Percentiles rank a stretch among this genome's conserved stretches.
These are phyloP conservation scores for Herpotrichia juniperi DNA, from an alignment of 2,329 filamentous ascomycete species.

Conservation along the genomic window DNA sequence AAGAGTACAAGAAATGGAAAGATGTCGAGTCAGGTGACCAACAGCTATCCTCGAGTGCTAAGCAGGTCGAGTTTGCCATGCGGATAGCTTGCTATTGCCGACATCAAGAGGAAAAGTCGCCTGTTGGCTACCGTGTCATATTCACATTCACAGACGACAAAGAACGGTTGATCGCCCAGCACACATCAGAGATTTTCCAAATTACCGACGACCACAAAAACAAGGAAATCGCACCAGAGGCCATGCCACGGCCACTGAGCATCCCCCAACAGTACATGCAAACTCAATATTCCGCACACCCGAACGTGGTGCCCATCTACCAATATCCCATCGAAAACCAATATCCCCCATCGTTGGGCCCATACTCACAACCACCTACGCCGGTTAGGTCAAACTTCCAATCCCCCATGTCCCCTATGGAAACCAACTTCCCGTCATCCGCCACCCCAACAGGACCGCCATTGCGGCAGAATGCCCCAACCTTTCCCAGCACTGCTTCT, in stretches of 20 bases:
- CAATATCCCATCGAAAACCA: conserved; percentile 19
- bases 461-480: conserved; percentile 15
- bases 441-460: conserved; percentile 1
- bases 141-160: conserved; percentile 88
- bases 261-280: conserved; percentile 16
- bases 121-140: conserved; percentile 80
- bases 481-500: conserved; percentile 12
- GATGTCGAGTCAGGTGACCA: conserved; percentile 26
- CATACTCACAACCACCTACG: conserved; percentile 35
- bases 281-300: conserved; percentile 6
- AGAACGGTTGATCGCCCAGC: conserved; percentile 79
- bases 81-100: conserved; percentile 96
- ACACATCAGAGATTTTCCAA: conserved; percentile 80
- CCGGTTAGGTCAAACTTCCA: conserved; percentile 27
- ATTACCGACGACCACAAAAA: conserved; percentile 98
- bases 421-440: conserved; percentile 10
- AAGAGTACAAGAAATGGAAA: conserved; percentile 43
- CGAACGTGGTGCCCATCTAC: conserved; percentile 12
- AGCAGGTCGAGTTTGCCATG: conserved; percentile 88
- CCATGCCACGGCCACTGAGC: conserved; percentile 24
- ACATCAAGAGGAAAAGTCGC: conserved; percentile 87
- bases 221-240: conserved; percentile 34
- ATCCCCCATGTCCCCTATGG: conserved; percentile 20
- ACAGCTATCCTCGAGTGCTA: conserved; percentile 51
- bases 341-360: conserved; percentile 18